Conservation (phyloP, 495 filamentous ascomycete genomes). For the Tuber brumale region DNA sequence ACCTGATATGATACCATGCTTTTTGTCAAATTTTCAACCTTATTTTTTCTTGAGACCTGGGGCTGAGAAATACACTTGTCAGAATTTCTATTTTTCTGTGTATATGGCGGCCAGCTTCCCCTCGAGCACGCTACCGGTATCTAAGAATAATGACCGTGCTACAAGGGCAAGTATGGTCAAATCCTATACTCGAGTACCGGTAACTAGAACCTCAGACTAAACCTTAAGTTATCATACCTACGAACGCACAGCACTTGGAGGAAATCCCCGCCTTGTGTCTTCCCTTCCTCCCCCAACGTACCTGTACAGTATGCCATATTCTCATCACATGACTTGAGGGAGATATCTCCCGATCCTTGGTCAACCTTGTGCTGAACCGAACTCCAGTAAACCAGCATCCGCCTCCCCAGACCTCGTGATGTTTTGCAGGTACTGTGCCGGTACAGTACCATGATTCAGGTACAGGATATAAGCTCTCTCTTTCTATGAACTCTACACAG, state of each 20-base stretch:
- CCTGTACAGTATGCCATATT: no score
- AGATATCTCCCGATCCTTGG: background rate
- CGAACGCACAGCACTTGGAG: background rate
- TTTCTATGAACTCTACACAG: background rate
- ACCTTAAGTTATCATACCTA: background rate
- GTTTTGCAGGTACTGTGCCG: background rate
- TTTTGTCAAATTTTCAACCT: no score
- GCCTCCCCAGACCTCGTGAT: background rate
- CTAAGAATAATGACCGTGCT: background rate
- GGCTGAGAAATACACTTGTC: no score
- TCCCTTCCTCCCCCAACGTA: background rate
- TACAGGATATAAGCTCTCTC: background rate
- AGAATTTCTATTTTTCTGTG: no score
- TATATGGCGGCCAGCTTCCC: no score
- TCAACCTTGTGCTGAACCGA: background rate
- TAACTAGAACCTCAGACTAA: background rate
- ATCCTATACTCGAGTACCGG: no score
- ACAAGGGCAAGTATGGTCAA: background rate
- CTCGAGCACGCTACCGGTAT: no score
- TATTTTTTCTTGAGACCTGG: no score
- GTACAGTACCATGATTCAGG: background rate
- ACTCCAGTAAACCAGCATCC: background rate
- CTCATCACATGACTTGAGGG: background rate
- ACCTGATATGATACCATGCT: no score
- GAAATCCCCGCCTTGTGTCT: background rate